Evolutionary conservation across 176 grass and related monocot species (phyloP), one percentile per base, ranked within the genome.

Genomic region (Cocos nucifera): DNA sequence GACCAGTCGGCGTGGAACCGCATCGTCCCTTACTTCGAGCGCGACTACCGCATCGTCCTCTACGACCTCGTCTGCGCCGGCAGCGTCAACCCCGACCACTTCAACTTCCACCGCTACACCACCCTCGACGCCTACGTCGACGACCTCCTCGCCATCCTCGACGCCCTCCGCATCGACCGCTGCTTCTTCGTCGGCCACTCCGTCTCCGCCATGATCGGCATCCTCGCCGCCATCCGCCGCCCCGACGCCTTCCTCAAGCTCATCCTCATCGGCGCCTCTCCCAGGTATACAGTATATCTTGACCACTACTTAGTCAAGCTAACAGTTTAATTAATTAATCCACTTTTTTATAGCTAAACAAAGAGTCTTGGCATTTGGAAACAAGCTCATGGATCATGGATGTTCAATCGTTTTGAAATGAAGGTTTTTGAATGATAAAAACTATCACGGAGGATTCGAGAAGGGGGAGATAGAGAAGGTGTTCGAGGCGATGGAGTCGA

Each of bases 31-130:
- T 97, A 85, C 84, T 80, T 97, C 17, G 69, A 26, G 44, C 87
- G 87, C 56, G 88, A 97, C 25, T 61, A 85, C 81, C 87, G 93
- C 66, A 72, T 97, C 16, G 87, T 97, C 57, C 87, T 87, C 49
- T 97, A 97, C 77, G 93, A 97, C 73, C 84, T 91, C 9, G 87
- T 91, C 39, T 97, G 87, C 83, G 87, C 93, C 29, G 93, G 93
- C 55, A 91, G 87, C 69, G 93, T 97, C 51, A 88, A 88, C 76
- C 93, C 93, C 15, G 81, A 91, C 76, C 84, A 97, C 81, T 97
- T 97, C 75, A 84, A 97, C 74, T 97, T 97, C 75, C 73, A 70
- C 0, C 83, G 93, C 35, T 97, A 97, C 76, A 71, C 72, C 78
- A 80, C 67, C 25, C 78, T 97, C 17, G 93, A 97, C 61, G 82